phyloP scores from a whole-genome alignment of 2,329 filamentous ascomycete genomes.

The Fusarium sp. region DNA sequence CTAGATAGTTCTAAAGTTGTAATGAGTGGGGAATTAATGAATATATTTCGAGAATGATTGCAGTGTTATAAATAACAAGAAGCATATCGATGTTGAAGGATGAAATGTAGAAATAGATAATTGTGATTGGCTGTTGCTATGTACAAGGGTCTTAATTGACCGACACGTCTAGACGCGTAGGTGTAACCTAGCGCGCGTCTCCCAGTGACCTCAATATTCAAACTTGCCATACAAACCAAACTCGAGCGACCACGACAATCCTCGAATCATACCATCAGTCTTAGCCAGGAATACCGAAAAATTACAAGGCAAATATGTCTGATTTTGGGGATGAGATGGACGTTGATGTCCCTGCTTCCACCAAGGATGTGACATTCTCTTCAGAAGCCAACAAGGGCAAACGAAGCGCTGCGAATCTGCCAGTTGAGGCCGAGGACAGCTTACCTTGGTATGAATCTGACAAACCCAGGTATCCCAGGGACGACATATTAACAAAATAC shows the following conservation, averaged over 20 bases:
- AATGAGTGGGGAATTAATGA: slow-evolving; percentile 4
- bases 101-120: background rate
- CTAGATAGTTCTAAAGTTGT: slow-evolving; percentile 26
- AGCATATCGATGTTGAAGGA: background rate
- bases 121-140: slow-evolving; percentile 27
- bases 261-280: background rate
- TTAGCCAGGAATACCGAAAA: background rate
- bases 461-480: background rate
- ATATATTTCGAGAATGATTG: background rate
- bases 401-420: slow-evolving; percentile 90
- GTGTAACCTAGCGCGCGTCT: slow-evolving; percentile 46
- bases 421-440: slow-evolving; percentile 92
- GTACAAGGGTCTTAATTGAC: slow-evolving; percentile 49
- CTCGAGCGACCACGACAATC: slow-evolving; percentile 8
- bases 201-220: slow-evolving; percentile 45
- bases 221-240: slow-evolving; percentile 11
- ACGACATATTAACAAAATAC: background rate
- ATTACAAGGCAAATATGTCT: slow-evolving; percentile 61
- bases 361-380: slow-evolving; percentile 73
- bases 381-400: slow-evolving; percentile 88
- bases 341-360: slow-evolving; percentile 63
- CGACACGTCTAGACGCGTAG: slow-evolving; percentile 50
- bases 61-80: background rate
- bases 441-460: slow-evolving; percentile 79
- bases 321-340: slow-evolving; percentile 74